A percentile compares a stretch with the other conserved stretches of the same genome.
phyloP scores from a whole-genome alignment of 2,329 filamentous ascomycete species.

The Fusarium pseudoanthophilum region DNA sequence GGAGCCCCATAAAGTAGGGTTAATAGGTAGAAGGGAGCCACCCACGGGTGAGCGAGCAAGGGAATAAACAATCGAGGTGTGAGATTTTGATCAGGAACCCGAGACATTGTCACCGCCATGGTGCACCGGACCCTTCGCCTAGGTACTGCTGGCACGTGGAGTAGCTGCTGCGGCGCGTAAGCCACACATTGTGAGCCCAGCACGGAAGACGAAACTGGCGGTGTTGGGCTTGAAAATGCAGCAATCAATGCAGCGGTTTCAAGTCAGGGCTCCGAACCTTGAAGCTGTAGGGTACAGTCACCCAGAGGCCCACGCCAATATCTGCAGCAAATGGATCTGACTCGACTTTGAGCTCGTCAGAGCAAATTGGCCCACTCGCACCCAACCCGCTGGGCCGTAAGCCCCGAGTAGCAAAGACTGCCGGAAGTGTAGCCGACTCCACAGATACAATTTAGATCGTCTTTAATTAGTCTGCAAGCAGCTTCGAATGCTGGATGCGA shows the following conservation, averaged over 20 bases:
- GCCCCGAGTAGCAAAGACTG: constrained; percentile 45
- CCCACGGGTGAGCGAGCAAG: constrained; percentile 19
- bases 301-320: constrained; percentile 4
- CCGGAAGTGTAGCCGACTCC: constrained; percentile 48
- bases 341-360: constrained; percentile 37
- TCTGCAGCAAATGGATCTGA: constrained; percentile 24
- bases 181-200: constrained; percentile 38
- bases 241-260: constrained; percentile 36
- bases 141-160: constrained; percentile 32
- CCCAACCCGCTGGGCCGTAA: constrained; percentile 45
- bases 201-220: constrained; percentile 41
- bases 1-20: constrained; percentile 31
- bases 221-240: constrained; percentile 36
- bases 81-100: constrained; percentile 42
- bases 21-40: constrained; percentile 16
- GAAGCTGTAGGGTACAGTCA: constrained; percentile 13
- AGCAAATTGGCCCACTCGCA: constrained; percentile 38
- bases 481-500: constrained; percentile 24
- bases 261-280: constrained; percentile 34
- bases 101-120: constrained; percentile 46
- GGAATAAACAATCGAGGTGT: constrained; percentile 21
- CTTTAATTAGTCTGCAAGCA: constrained; percentile 28
- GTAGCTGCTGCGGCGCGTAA: constrained; percentile 33
- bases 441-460: constrained; percentile 38
- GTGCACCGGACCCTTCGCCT: constrained; percentile 38